Evolutionary conservation across 176 grass and related monocot species (phyloP).

Genomic region (Carex myosuroides): DNA sequence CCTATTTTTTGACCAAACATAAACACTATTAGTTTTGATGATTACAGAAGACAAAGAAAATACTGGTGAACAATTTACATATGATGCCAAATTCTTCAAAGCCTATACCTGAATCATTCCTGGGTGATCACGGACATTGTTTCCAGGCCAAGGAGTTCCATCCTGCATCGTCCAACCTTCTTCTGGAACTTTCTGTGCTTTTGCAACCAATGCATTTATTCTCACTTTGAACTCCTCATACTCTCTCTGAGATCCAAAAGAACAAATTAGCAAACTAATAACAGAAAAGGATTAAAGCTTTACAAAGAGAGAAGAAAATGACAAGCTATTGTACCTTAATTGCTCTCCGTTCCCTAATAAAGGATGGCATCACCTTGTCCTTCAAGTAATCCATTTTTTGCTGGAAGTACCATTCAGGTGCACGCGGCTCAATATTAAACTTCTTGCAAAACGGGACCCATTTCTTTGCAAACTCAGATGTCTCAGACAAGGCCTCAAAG

Average conservation of each 20-base stretch:
- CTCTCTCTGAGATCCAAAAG: constrained; percentile 52
- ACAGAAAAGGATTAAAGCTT: constrained; percentile 14
- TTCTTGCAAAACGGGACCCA: constrained; percentile 94
- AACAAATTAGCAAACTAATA: constrained; percentile 16
- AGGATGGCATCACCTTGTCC: constrained; percentile 68
- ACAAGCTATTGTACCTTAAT: constrained; percentile 57
- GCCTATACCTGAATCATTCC: constrained; percentile 87
- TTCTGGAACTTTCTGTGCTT: constrained; percentile 86
- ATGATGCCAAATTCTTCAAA: neutral
- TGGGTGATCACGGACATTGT: constrained; percentile 87
- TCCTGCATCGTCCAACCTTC: constrained; percentile 99
- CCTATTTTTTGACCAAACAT: constrained; percentile 34
- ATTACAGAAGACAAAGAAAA: neutral
- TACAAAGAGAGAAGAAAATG: neutral
- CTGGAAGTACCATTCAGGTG: constrained; percentile 86
- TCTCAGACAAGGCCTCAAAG: constrained; percentile 85
- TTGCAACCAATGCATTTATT: constrained; percentile 86
- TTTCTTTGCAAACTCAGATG: constrained; percentile 97
- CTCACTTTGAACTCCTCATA: constrained; percentile 93
- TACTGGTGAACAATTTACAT: neutral
- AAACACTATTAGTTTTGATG: constrained; percentile 7
- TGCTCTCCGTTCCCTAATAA: constrained; percentile 84
- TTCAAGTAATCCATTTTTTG: constrained; percentile 94
- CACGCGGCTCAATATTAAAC: constrained; percentile 72
- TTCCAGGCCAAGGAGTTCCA: constrained; percentile 91